These are phyloP conservation scores for Nadsonia starkeyi-henricii DNA, from an alignment of 1,139 yeast genomes.

Conservation along the genomic window DNA sequence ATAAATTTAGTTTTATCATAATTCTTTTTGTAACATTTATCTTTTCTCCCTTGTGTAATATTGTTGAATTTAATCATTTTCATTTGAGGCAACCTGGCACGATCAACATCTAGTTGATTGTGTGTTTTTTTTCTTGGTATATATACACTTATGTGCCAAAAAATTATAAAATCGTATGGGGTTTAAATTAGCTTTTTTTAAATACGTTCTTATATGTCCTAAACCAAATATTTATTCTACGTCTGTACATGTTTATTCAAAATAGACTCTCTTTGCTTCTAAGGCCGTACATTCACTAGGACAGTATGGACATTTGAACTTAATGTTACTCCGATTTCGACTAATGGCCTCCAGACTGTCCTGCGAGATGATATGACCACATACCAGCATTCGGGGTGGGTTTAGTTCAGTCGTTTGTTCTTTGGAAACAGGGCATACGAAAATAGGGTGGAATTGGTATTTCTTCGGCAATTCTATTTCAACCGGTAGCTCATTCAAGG, in stretches of 20 bases:
- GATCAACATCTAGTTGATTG: too few relatives aligned
- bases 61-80: too few relatives aligned
- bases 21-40: too few relatives aligned
- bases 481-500: slow-evolving; percentile 43
- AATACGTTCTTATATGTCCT: too few relatives aligned
- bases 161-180: too few relatives aligned
- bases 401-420: slow-evolving; percentile 56
- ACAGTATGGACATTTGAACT: slow-evolving; percentile 58
- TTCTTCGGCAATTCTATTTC: slow-evolving; percentile 40
- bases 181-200: too few relatives aligned
- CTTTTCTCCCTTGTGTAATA: too few relatives aligned
- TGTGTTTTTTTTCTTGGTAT: too few relatives aligned
- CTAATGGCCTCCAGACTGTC: slow-evolving; percentile 33
- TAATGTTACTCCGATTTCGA: slow-evolving; percentile 21
- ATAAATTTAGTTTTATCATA: too few relatives aligned
- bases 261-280: slow-evolving; percentile 18
- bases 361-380: slow-evolving; percentile 47
- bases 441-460: slow-evolving; percentile 61
- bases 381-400: slow-evolving; percentile 50
- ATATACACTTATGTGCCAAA: too few relatives aligned
- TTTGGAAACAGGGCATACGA: slow-evolving; percentile 82
- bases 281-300: slow-evolving; percentile 29
- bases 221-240: too few relatives aligned
- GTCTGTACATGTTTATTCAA: slow-evolving; percentile 9
- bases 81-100: too few relatives aligned